Evolutionary conservation across 2,329 filamentous ascomycete genomes (phyloP).

Genomic region (Bipolaris gigantea): DNA sequence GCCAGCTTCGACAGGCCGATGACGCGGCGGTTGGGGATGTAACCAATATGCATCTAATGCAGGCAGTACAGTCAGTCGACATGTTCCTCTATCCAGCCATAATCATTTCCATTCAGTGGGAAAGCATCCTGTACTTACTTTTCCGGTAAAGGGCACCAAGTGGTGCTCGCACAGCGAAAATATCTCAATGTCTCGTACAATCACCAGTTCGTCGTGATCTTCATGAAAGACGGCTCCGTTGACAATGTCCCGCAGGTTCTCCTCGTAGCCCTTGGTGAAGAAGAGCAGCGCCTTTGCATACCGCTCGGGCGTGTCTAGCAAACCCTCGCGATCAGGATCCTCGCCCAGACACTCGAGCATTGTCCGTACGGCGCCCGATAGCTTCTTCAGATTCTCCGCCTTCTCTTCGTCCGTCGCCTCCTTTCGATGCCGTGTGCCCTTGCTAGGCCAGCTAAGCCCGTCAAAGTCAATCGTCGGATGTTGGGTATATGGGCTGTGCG

Average conservation of each 20-base stretch:
- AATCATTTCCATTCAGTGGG: too few relatives aligned
- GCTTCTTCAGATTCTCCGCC: conserved; percentile 59
- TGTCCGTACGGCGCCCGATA: conserved; percentile 64
- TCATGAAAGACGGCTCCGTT: conserved; percentile 95
- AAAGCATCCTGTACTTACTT: conserved; percentile 57
- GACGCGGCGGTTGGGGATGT: conserved; percentile 88
- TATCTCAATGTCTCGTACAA: conserved; percentile 96
- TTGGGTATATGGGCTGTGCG: conserved; percentile 54
- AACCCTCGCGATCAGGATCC: conserved; percentile 65
- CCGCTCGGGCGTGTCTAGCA: conserved; percentile 71
- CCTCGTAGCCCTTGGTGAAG: conserved; percentile 95
- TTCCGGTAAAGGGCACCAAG: conserved; percentile 92
- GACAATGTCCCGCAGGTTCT: conserved; percentile 88
- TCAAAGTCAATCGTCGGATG: conserved; percentile 58
- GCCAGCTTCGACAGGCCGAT: conserved; percentile 95
- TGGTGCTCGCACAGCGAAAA: conserved; percentile 97
- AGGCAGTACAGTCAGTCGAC: neutral
- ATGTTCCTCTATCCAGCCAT: conserved; percentile 4
- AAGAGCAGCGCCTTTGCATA: conserved; percentile 96
- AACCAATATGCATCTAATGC: conserved; percentile 92
- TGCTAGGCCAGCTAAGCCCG: conserved; percentile 59
- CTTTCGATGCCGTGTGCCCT: conserved; percentile 64
- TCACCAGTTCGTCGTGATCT: conserved; percentile 94
- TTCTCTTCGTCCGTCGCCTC: conserved; percentile 62
- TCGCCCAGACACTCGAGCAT: conserved; percentile 68